Evolutionary conservation across 805 yeast species (phyloP).

Genomic region (Saccharomycopsis guyanensis): DNA sequence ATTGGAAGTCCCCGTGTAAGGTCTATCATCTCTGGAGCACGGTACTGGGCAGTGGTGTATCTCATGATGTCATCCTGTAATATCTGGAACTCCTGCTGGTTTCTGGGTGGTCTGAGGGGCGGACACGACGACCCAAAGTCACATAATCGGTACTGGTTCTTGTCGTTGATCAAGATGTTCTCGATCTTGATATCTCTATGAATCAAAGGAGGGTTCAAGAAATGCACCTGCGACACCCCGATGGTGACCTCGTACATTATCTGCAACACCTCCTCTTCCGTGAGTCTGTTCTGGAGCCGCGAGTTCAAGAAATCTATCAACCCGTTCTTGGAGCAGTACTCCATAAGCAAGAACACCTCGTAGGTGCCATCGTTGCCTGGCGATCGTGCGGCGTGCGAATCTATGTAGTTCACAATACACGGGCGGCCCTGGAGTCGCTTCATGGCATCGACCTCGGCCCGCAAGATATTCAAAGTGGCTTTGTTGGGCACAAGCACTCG

Average conservation of each 20-base stretch:
- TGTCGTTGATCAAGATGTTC: conserved; percentile 73
- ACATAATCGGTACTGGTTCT: conserved; percentile 69
- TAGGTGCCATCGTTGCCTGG: conserved; percentile 44
- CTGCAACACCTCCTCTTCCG: conserved; percentile 58
- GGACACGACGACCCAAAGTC: conserved; percentile 90
- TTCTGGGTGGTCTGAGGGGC: conserved; percentile 65
- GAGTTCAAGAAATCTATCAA: conserved; percentile 76
- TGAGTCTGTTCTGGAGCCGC: conserved; percentile 54
- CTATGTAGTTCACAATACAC: conserved; percentile 83
- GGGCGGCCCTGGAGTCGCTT: conserved; percentile 71
- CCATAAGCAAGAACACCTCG: conserved; percentile 77
- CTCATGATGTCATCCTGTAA: conserved; percentile 77
- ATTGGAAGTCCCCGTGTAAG: conserved; percentile 74
- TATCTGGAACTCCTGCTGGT: conserved; percentile 63
- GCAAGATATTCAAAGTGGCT: conserved; percentile 64
- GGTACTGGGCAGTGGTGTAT: conserved; percentile 93
- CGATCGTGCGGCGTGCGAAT: conserved; percentile 86
- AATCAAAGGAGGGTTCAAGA: conserved; percentile 58
- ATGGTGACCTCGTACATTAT: conserved; percentile 65
- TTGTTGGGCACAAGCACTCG: conserved; percentile 95
- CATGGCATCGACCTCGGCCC: conserved; percentile 98
- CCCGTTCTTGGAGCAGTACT: conserved; percentile 67
- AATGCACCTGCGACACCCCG: conserved; percentile 75
- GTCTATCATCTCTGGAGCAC: conserved; percentile 96
- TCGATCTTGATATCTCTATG: conserved; percentile 91